Conservation (phyloP, 306 rosid species). For the Malus sylvestris region DNA sequence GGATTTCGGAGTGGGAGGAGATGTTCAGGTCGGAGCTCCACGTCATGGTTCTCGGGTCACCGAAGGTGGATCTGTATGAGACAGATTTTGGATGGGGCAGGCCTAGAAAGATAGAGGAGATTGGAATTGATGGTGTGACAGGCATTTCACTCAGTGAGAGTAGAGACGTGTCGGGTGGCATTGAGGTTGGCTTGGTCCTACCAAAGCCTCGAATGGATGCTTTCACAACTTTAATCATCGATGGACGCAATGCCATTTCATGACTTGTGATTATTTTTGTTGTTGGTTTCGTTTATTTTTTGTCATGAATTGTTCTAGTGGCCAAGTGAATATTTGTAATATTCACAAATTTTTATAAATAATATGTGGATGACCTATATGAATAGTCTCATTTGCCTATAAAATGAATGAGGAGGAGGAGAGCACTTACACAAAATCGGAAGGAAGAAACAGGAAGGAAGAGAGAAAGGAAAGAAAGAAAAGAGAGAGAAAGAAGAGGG, state of each 20-base stretch:
- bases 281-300: no score
- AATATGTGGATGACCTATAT: no score
- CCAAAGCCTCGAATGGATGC: conserved; percentile 30
- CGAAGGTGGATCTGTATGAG: conserved; percentile 44
- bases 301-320: no score
- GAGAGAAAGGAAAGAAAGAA: no score
- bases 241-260: conserved; percentile 19
- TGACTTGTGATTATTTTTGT: background rate
- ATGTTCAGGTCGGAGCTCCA: conserved; percentile 31
- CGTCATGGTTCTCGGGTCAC: conserved; percentile 35
- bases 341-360: no score
- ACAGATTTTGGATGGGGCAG: conserved; percentile 49
- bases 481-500: no score
- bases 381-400: no score
- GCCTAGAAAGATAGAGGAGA: conserved; percentile 39
- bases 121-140: conserved; percentile 28
- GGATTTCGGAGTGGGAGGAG: conserved; percentile 40
- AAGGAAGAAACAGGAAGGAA: no score
- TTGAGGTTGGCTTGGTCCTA: conserved; percentile 39
- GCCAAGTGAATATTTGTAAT: no score
- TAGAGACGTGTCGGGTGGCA: conserved; percentile 36
- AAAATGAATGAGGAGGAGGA: no score
- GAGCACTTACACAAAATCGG: no score
- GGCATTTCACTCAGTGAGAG: conserved; percentile 33
- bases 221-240: conserved; percentile 17